A percentile compares a stretch with the other conserved stretches of the same genome.
Evolutionary conservation across 805 yeast genomes (phyloP).

Genomic region (Tetrapisispora iriomotensis): DNA sequence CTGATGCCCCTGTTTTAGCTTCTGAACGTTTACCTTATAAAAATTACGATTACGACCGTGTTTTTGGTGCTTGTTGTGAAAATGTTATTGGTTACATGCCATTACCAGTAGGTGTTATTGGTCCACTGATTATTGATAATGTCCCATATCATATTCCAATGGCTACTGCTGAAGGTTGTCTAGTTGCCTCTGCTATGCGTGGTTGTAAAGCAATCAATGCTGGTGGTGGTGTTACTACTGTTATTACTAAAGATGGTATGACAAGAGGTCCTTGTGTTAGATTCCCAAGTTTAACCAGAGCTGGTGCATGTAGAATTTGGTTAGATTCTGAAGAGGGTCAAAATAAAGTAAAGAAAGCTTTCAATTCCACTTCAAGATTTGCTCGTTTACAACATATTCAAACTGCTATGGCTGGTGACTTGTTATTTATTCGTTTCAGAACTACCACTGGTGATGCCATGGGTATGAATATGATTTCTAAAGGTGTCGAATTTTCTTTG

Average conservation of each 20-base stretch:
- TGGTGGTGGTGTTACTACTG: slow-evolving; percentile 93
- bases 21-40: slow-evolving; percentile 66
- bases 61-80: slow-evolving; percentile 98
- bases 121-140: slow-evolving; percentile 89
- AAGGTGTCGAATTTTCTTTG: slow-evolving; percentile 87
- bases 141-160: slow-evolving; percentile 85
- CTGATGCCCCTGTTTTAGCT: slow-evolving; percentile 72
- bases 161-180: slow-evolving; percentile 99
- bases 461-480: slow-evolving; percentile 99
- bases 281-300: slow-evolving; percentile 71
- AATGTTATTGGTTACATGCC: slow-evolving; percentile 97
- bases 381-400: slow-evolving; percentile 87
- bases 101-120: slow-evolving; percentile 94
- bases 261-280: slow-evolving; percentile 98
- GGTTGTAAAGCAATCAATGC: slow-evolving; percentile 97
- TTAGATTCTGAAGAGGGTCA: slow-evolving; percentile 94
- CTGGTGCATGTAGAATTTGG: slow-evolving; percentile 94
- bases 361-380: slow-evolving; percentile 93
- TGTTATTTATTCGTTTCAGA: slow-evolving; percentile 81
- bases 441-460: slow-evolving; percentile 99
- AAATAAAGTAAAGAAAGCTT: slow-evolving; percentile 68
- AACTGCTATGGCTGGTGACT: slow-evolving; percentile 90
- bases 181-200: slow-evolving; percentile 97
- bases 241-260: slow-evolving; percentile 94
- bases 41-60: slow-evolving; percentile 87